These are phyloP conservation scores for Penicillium vulpinum DNA, from an alignment of 2,329 filamentous ascomycete species.

Conservation along the genomic window DNA sequence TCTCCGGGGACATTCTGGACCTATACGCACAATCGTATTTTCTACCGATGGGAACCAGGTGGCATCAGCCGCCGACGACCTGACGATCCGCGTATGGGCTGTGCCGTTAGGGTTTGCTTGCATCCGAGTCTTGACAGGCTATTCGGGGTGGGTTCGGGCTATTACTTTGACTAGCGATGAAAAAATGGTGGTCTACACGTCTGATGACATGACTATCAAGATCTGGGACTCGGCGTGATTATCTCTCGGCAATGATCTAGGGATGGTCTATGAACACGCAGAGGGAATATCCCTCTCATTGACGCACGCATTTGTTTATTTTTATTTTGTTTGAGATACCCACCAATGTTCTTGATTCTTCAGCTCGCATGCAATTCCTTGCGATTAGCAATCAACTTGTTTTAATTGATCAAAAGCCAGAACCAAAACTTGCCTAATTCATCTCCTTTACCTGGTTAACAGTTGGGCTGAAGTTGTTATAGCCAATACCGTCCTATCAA, in stretches of 20 bases:
- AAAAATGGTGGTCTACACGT: conserved; percentile 4
- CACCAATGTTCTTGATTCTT: conserved; percentile 6
- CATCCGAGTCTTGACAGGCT: conserved; percentile 2
- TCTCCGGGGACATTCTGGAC: conserved; percentile 6
- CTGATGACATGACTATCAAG: conserved; percentile 14
- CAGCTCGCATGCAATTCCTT: background rate
- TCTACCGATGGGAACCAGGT: conserved; percentile 1
- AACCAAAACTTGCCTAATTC: background rate
- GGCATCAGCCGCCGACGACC: conserved; percentile 8
- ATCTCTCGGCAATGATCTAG: background rate
- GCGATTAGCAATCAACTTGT: background rate
- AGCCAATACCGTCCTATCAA: background rate
- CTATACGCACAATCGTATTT: conserved; percentile 2
- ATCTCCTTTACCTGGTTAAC: background rate
- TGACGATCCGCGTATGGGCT: conserved; percentile 10
- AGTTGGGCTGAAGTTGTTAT: background rate
- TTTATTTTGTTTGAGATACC: conserved; percentile 8
- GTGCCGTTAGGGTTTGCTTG: background rate
- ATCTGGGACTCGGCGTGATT: conserved; percentile 7
- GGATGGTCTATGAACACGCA: background rate
- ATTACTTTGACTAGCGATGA: conserved; percentile 3
- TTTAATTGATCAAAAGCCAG: background rate
- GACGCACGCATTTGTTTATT: background rate
- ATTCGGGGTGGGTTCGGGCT: conserved; percentile 8
- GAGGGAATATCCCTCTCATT: background rate